These are phyloP conservation scores for Pelargonium nanum DNA, from an alignment of 345 rosid genomes.

Conservation along the genomic window DNA sequence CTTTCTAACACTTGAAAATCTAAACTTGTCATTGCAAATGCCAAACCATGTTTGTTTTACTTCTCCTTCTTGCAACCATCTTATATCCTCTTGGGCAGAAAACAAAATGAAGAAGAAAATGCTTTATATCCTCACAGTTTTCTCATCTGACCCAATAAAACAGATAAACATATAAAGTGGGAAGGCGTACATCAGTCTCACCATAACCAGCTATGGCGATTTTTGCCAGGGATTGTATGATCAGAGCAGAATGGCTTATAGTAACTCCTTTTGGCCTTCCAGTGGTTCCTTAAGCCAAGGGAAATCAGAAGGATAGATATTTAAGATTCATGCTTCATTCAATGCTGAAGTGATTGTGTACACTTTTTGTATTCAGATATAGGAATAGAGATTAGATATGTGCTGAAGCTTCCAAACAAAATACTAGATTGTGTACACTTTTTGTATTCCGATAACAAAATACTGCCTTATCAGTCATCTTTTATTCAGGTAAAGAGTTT, in stretches of 20 bases:
- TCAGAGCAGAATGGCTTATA: slow-evolving; percentile 62
- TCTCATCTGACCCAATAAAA: not conserved
- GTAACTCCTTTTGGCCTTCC: slow-evolving; percentile 81
- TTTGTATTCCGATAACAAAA: too few relatives aligned
- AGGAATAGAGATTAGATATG: too few relatives aligned
- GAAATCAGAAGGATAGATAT: slow-evolving; percentile 1
- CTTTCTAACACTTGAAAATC: not conserved
- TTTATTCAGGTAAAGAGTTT: too few relatives aligned
- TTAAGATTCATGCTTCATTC: not conserved
- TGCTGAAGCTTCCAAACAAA: too few relatives aligned
- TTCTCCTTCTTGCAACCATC: not conserved
- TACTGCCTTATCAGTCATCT: too few relatives aligned
- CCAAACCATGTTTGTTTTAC: not conserved
- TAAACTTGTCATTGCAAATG: not conserved
- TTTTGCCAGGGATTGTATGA: slow-evolving; percentile 75
- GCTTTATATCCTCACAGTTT: not conserved
- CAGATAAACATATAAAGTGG: slow-evolving; percentile 1
- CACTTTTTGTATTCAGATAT: too few relatives aligned
- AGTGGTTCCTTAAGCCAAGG: slow-evolving; percentile 55
- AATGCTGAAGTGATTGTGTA: not conserved
- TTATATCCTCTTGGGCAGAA: not conserved
- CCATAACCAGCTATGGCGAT: slow-evolving; percentile 63
- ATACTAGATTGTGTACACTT: not conserved
- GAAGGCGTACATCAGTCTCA: slow-evolving; percentile 68
- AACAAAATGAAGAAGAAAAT: not conserved